These are phyloP conservation scores for Periconia sp. DNA, from an alignment of 2,329 filamentous ascomycete species.

Conservation along the genomic window DNA sequence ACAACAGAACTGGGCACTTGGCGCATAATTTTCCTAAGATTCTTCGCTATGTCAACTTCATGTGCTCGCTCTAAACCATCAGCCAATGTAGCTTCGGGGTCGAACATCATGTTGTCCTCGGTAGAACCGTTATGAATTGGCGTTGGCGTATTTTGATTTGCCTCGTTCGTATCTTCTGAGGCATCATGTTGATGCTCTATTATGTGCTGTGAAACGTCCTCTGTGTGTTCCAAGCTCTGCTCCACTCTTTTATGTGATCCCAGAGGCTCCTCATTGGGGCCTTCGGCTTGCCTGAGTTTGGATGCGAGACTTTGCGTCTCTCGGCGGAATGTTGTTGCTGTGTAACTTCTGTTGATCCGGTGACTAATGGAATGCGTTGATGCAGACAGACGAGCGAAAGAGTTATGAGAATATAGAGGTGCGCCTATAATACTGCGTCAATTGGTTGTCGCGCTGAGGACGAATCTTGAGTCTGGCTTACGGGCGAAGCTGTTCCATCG, in stretches of 20 bases:
- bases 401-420: background rate
- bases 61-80: background rate
- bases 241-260: no score
- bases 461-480: conserved; percentile 13
- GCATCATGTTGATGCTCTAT: background rate
- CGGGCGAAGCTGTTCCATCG: conserved; percentile 40
- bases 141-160: background rate
- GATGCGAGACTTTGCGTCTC: background rate
- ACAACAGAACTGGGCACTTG: conserved; percentile 60
- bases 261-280: no score
- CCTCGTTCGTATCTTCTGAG: background rate
- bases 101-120: background rate
- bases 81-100: background rate
- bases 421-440: background rate
- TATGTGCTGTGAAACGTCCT: no score
- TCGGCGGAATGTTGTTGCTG: background rate
- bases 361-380: background rate
- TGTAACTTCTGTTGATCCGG: background rate
- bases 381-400: background rate
- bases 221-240: no score
- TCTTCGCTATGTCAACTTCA: background rate
- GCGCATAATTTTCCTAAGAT: conserved; percentile 49
- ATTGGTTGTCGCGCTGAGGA: background rate
- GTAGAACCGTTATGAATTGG: background rate
- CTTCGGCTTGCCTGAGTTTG: background rate